Percentiles rank a stretch among this genome's conserved stretches.
These are phyloP conservation scores for Suillus spraguei DNA, from an alignment of 768 basidiomycete species.

Conservation along the genomic window DNA sequence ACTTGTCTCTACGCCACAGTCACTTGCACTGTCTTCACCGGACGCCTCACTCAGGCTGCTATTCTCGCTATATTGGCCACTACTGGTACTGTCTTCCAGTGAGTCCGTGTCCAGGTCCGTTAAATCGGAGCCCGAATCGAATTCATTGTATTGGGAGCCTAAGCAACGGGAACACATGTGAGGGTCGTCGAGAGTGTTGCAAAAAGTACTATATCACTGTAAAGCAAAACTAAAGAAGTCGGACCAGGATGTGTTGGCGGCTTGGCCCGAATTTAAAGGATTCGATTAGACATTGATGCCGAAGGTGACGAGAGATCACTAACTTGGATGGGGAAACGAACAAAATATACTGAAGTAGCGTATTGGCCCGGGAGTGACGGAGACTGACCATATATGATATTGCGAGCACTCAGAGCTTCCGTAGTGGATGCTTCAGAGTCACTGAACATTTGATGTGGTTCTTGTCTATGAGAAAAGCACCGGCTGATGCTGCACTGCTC, in stretches of 20 bases:
- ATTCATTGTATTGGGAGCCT: background rate
- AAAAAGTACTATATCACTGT: background rate
- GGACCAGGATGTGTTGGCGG: background rate
- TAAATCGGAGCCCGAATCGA: background rate
- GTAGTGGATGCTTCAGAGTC: background rate
- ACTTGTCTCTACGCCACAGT: background rate
- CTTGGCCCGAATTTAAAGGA: background rate
- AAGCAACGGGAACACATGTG: background rate
- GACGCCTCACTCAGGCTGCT: background rate
- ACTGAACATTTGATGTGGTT: too few relatives aligned
- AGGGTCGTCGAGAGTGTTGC: background rate
- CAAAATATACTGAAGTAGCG: background rate
- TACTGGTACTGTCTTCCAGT: background rate
- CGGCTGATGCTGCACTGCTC: too few relatives aligned
- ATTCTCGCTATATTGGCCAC: background rate
- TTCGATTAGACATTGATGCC: background rate
- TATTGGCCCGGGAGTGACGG: background rate
- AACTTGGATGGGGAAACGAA: background rate
- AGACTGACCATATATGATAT: too few relatives aligned
- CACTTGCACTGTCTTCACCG: background rate
- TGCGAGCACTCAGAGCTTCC: too few relatives aligned
- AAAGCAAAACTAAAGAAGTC: background rate
- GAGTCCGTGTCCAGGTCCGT: background rate
- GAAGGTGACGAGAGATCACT: background rate
- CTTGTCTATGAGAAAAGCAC: too few relatives aligned